These are phyloP conservation scores for Aspergillus fischeri DNA, from an alignment of 2,329 filamentous ascomycete species.

Conservation along the genomic window DNA sequence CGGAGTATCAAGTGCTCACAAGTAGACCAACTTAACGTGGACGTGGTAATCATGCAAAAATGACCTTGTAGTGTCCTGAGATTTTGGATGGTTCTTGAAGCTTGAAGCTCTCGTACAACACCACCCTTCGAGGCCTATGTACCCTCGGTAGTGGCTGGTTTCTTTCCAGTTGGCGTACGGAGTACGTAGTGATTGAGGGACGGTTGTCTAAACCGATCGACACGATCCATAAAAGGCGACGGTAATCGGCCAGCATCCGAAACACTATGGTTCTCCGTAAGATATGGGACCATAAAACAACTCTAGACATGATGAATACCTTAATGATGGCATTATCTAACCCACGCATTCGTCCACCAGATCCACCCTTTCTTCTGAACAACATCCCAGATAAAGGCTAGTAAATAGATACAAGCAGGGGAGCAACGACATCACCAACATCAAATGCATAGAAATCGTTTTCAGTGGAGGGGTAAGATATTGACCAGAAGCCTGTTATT, in stretches of 20 bases:
- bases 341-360: neutral
- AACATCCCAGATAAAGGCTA: neutral
- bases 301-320: neutral
- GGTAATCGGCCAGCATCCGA: constrained; percentile 15
- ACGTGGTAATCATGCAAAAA: neutral
- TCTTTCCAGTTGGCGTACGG: neutral
- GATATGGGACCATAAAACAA: neutral
- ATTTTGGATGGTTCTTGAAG: neutral
- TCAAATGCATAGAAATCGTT: neutral
- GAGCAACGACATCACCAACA: neutral
- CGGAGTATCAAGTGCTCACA: neutral
- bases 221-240: constrained; percentile 4
- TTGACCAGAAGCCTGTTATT: neutral
- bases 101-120: no score
- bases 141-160: neutral
- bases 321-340: neutral
- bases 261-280: constrained; percentile 1
- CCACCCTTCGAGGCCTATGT: no score
- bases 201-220: constrained; percentile 11
- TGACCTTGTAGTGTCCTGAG: neutral
- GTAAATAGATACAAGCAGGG: neutral
- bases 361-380: neutral
- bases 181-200: neutral
- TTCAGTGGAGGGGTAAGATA: no score
- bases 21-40: neutral